Base-by-base conservation (phyloP, 2,329 filamentous ascomycete genomes). In the Sporothrix brasiliensis region DNA sequence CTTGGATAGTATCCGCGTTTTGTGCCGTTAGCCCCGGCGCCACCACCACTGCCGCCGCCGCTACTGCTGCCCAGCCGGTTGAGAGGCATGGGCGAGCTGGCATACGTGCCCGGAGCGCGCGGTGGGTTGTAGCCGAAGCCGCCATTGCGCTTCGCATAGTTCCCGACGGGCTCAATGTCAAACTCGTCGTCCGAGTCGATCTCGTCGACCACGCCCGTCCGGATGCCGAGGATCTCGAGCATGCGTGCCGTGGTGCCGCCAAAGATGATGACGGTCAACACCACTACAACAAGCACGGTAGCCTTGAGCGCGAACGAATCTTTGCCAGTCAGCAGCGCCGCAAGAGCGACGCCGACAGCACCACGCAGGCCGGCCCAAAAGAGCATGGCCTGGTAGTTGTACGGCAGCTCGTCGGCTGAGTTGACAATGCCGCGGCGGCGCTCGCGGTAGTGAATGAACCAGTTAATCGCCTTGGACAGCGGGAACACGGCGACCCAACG, bases 331-430 rank as follows among this genome's bases (percentile, higher is more conserved):
- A 99, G 86, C 34, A 96, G 91, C 27, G 94, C 94, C 44, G 95
- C 95, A 61, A 99, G 85, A 1, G 95, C 95, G 49, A 99, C 95
- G 70, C 95, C 95, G 75, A 99, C 95, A 61, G 95, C 95, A 76
- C 95, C 95, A 73, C 95, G 92, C 41, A 99, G 85, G 34, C 95
- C 95, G 19, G 95, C 95, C 95, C 95, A 99, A 82, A 97, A 99
- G n/a, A 99, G 88, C 95, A 99, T 98, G n/a, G 92, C 93, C 80
- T 98, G 95, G 80, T 98, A 97, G 75, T 92, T 93, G 78, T 93
- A 96, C 0, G 95, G 95, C 49, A 99, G 83, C 79, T 98, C 95
- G 74, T 98, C 94, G 19, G 88, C 88, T 5, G 90, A 88, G 70
- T 97, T 91, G 70, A 79, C 72, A 84, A 86, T 76, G 30, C 93